phyloP scores from a whole-genome alignment of 1,284 basidiomycete genomes.

The Caloboletus firmus region DNA sequence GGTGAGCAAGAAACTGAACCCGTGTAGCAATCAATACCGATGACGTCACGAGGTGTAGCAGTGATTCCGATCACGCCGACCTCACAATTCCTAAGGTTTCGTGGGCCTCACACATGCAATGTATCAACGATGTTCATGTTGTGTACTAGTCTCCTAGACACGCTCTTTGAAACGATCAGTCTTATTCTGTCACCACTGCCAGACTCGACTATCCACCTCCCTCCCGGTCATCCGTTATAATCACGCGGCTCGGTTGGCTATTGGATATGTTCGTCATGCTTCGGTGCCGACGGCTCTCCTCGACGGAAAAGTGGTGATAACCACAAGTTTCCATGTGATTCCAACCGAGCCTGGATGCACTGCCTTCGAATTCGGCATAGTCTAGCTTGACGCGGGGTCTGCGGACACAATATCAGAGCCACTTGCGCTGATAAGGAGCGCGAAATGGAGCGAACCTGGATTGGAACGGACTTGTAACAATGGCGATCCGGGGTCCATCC shows the following conservation, averaged over 20 bases:
- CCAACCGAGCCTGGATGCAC: background rate
- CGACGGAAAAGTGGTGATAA: slow-evolving; percentile 34
- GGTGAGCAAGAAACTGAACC: too few species aligned
- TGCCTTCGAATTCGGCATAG: background rate
- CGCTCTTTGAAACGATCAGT: background rate
- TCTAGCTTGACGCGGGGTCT: background rate
- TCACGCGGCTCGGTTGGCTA: slow-evolving; percentile 44
- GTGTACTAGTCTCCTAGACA: background rate
- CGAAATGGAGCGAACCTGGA: background rate
- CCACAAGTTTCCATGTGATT: slow-evolving; percentile 10
- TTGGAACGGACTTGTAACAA: background rate
- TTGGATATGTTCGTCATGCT: slow-evolving; percentile 53
- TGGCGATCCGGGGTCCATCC: background rate
- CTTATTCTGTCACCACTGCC: background rate
- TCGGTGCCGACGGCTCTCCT: slow-evolving; percentile 48
- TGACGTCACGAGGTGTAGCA: background rate
- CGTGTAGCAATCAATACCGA: background rate
- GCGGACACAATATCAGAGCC: background rate
- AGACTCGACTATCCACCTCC: slow-evolving; percentile 45
- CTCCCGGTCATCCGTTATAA: slow-evolving; percentile 36
- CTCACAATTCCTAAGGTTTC: too few species aligned
- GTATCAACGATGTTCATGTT: background rate
- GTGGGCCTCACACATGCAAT: background rate
- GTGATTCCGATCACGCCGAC: background rate
- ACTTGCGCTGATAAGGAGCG: background rate